These are phyloP conservation scores for Paxillus ammoniavirescens DNA, from an alignment of 768 basidiomycete species.

Conservation along the genomic window DNA sequence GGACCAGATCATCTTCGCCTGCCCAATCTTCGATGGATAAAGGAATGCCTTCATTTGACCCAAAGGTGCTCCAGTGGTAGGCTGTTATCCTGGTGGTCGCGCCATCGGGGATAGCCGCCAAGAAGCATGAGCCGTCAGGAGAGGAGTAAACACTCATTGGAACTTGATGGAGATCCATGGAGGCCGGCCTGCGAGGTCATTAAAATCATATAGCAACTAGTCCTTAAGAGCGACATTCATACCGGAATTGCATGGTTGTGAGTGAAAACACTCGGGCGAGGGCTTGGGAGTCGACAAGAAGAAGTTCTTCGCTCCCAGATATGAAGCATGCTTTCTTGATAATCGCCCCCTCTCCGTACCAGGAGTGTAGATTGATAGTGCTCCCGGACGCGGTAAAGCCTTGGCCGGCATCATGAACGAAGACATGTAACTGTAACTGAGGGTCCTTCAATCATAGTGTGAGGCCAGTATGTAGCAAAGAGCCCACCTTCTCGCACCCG, in stretches of 20 bases:
- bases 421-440: conserved; percentile 44
- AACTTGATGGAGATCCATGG: conserved; percentile 35
- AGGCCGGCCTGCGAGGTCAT: conserved; percentile 39
- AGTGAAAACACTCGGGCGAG: conserved; percentile 53
- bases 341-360: conserved; percentile 41
- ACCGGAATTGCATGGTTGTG: conserved; percentile 56
- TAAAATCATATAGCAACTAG: neutral
- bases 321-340: conserved; percentile 45
- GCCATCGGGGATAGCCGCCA: conserved; percentile 30
- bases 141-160: conserved; percentile 42
- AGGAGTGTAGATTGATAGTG: conserved; percentile 40
- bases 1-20: conserved; percentile 22
- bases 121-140: conserved; percentile 55
- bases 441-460: neutral
- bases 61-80: conserved; percentile 61
- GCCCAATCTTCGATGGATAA: conserved; percentile 33
- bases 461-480: neutral
- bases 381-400: conserved; percentile 43
- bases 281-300: conserved; percentile 45
- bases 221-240: neutral
- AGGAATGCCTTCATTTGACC: conserved; percentile 43
- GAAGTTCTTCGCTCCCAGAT: conserved; percentile 50
- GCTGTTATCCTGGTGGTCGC: conserved; percentile 28
- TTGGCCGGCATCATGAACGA: conserved; percentile 47
- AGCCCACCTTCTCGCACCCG: conserved; percentile 39